phyloP scores from a whole-genome alignment of 2,329 filamentous ascomycete species.

The Fusarium praegraminearum region DNA sequence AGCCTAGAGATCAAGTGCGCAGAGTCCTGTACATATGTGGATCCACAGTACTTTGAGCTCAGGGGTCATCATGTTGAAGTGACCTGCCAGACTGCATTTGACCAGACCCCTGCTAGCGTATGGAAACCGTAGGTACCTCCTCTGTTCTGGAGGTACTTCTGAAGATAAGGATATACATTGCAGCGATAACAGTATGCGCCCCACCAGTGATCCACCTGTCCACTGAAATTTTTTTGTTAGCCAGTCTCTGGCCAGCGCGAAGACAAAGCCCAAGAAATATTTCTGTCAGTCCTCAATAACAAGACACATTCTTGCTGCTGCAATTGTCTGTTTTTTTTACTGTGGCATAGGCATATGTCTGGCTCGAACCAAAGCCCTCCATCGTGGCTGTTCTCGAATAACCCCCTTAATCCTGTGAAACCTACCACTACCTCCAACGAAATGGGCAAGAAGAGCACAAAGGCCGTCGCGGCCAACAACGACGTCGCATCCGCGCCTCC shows the following conservation, averaged over 20 bases:
- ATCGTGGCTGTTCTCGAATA: constrained; percentile 60
- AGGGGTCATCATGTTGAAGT: neutral
- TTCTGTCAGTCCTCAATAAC: constrained; percentile 12
- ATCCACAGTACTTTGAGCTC: neutral
- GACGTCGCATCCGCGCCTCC: constrained; percentile 51
- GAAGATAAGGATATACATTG: constrained; percentile 32
- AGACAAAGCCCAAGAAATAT: constrained; percentile 25
- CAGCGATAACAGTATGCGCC: constrained; percentile 36
- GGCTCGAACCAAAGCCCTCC: constrained; percentile 51
- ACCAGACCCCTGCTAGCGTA: neutral
- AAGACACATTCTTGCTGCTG: constrained; percentile 15
- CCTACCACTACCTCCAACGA: constrained; percentile 31
- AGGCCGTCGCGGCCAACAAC: constrained; percentile 37
- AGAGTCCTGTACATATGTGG: neutral
- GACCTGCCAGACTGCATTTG: neutral
- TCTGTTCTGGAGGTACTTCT: neutral
- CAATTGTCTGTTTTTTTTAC: constrained; percentile 3
- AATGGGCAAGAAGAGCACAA: constrained; percentile 53
- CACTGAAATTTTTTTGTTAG: constrained; percentile 47
- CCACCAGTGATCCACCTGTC: constrained; percentile 33
- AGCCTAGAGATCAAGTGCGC: neutral
- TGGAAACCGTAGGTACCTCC: neutral
- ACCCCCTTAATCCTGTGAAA: constrained; percentile 46
- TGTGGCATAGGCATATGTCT: constrained; percentile 50
- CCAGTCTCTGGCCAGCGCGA: constrained; percentile 24